Evolutionary conservation across 306 rosid genomes (phyloP), one percentile per base, ranked within the genome.

Genomic region (Luffa acutangula): DNA sequence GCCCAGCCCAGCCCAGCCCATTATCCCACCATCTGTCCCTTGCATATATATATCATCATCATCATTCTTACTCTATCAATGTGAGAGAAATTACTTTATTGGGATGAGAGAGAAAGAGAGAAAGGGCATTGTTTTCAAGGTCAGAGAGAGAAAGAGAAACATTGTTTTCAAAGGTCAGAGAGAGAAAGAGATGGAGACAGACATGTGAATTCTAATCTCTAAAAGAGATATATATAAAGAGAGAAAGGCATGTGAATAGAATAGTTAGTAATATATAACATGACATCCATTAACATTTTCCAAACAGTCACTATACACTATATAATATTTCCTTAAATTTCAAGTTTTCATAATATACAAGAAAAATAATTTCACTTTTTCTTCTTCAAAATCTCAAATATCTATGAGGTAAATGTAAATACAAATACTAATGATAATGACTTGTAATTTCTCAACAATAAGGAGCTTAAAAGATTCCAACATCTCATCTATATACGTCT

Each of bases 1-100:
- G 31, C 1, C 15, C 31, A 41, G 49, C 54, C 75, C 37, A 10
- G 58, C 63, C 78, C 78, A 52, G 78, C 78, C 78, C 78, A 75
- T 52, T 53, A 51, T 21, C 58, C 77, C 39, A 45, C 77, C 59
- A 9, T 20, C 70, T 70, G 76, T 42, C 76, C 10, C 41, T 73
- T 14, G 7, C 57, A 52, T 52, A 8, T n/a, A 6, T 14, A 18
- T n/a, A n/a, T n/a, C n/a, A n/a, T 49, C 57, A 45, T 74, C 46
- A 51, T 74, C 57, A 46, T 74, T 46, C 57, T 51, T 13, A 21
- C 9, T 5, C 9, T 5, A 21, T 70, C 56, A n/a, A 45, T 41
- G 17, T 15, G 52, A 18, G 74, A 9, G 74, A 67, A 67, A 67
- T 67, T 67, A 67, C 75, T 45, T 71, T 71, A 46, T 71, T 45